Percentiles rank a stretch among this genome's conserved stretches.
Conservation (phyloP, 2,329 filamentous ascomycete species). For the Kalaharituber pfeilii region DNA sequence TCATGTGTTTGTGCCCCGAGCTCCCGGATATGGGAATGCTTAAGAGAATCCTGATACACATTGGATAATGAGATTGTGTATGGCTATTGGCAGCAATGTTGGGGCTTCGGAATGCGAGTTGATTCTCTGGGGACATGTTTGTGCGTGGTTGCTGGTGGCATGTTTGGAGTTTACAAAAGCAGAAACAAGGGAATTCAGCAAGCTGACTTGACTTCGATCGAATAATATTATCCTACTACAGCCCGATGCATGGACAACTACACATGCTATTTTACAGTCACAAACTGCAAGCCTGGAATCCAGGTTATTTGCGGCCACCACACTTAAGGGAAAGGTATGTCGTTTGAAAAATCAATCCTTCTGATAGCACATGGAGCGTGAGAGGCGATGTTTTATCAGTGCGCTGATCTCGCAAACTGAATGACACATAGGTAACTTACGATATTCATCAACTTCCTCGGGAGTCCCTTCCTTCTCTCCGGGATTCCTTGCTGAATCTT, state of each 20-base stretch:
- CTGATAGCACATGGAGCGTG: too few relatives aligned
- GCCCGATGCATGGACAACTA: slow-evolving; percentile 80
- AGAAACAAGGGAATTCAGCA: slow-evolving; percentile 9
- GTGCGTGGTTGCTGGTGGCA: neutral
- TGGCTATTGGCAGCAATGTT: neutral
- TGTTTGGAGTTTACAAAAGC: neutral
- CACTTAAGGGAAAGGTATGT: slow-evolving; percentile 87
- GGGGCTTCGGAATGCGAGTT: neutral
- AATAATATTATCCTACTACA: slow-evolving; percentile 28
- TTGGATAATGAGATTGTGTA: neutral
- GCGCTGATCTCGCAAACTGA: neutral
- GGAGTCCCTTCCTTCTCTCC: slow-evolving; percentile 55
- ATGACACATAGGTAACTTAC: slow-evolving; percentile 62
- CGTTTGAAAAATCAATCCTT: slow-evolving; percentile 9
- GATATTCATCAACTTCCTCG: slow-evolving; percentile 77
- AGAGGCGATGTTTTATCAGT: neutral
- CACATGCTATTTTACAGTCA: slow-evolving; percentile 71
- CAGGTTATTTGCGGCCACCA: slow-evolving; percentile 90
- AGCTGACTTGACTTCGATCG: slow-evolving; percentile 14
- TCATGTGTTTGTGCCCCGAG: neutral
- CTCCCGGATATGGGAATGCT: neutral
- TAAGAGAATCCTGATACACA: neutral
- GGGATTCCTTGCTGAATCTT: slow-evolving; percentile 66
- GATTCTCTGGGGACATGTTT: neutral
- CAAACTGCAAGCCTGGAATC: slow-evolving; percentile 57